Conservation (phyloP, 2,329 filamentous ascomycete genomes). For the Ploettnerulaceae sp. region DNA sequence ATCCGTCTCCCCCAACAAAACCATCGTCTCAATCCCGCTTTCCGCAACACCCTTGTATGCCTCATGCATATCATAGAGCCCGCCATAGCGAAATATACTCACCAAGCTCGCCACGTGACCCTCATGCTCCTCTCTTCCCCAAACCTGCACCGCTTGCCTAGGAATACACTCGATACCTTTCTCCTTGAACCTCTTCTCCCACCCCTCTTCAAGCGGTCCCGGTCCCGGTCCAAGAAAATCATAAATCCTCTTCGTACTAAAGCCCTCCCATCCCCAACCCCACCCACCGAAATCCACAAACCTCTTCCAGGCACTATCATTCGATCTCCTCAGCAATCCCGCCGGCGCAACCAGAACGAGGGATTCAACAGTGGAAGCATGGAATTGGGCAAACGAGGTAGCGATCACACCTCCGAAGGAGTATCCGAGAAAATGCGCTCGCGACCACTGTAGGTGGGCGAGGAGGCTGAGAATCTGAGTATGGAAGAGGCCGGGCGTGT, state of each 20-base stretch:
- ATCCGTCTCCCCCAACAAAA: conserved; percentile 38
- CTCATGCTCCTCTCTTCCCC: conserved; percentile 43
- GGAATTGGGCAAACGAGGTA: conserved; percentile 36
- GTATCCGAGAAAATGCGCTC: conserved; percentile 44
- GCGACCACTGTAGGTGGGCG: conserved; percentile 38
- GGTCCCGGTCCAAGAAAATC: conserved; percentile 30
- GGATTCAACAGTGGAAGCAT: conserved; percentile 32
- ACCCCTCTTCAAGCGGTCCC: conserved; percentile 33
- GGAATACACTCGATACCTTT: conserved; percentile 41
- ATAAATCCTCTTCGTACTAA: conserved; percentile 7
- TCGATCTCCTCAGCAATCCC: conserved; percentile 35
- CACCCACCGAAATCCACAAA: conserved; percentile 5
- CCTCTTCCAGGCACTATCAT: conserved; percentile 18
- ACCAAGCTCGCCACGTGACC: conserved; percentile 44
- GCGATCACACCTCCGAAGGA: conserved; percentile 44
- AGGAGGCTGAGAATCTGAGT: conserved; percentile 38
- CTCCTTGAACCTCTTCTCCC: conserved; percentile 38
- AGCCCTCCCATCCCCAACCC: conserved; percentile 18
- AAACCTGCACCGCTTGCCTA: conserved; percentile 42
- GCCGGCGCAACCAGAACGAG: conserved; percentile 44
- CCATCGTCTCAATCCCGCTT: conserved; percentile 29
- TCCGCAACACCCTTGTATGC: conserved; percentile 31
- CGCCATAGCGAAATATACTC: conserved; percentile 43
- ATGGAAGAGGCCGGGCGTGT: conserved; percentile 41
- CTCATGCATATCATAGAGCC: conserved; percentile 37